Evolutionary conservation across 768 basidiomycete species (phyloP), one percentile per base, ranked within the genome.

Genomic region (Lactarius evosmus): DNA sequence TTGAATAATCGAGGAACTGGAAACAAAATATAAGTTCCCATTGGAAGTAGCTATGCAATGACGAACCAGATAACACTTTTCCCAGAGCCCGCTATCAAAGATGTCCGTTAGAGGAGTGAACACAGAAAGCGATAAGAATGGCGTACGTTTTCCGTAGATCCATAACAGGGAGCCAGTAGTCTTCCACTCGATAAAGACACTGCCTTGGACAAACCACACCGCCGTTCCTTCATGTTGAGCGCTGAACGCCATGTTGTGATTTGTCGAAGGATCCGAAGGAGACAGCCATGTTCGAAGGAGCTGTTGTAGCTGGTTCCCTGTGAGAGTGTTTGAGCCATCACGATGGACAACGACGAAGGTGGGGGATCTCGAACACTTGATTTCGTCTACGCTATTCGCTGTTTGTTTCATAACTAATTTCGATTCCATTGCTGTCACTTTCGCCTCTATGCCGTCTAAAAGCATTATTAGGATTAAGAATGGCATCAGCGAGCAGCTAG

Each of bases 141-240:
- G n/a, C 55, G 29, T 53, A n/a, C 52, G 52, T 53, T 53, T 53
- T 53, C 52, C 52, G 29, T 53, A n/a, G 16, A 53, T 33, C 55
- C 55, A 56, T 9, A 56, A 56, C 6, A 56, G 25, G 1, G n/a
- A n/a, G n/a, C n/a, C n/a, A n/a, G n/a, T n/a, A n/a, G n/a, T n/a
- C n/a, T n/a, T n/a, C n/a, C n/a, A 56, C 12, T 40, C 33, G 5
- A 7, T n/a, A n/a, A 53, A 53, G 1, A 4, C 17, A 2, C 9
- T 19, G 17, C 32, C 22, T 19, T 53, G 32, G 17, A 34, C 34
- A 30, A 53, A n/a, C 52, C 52, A 53, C 1, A n/a, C 17, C 30
- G 29, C 29, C 5, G 52, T 53, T 8, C 32, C 52, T 14, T 53
- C 5, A 33, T 53, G 52, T 19, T 34, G 52, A 16, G 32, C 7